These are phyloP conservation scores for Apophysomyces elegans DNA, from an alignment of 371 early-diverging fungal species.

Conservation along the genomic window DNA sequence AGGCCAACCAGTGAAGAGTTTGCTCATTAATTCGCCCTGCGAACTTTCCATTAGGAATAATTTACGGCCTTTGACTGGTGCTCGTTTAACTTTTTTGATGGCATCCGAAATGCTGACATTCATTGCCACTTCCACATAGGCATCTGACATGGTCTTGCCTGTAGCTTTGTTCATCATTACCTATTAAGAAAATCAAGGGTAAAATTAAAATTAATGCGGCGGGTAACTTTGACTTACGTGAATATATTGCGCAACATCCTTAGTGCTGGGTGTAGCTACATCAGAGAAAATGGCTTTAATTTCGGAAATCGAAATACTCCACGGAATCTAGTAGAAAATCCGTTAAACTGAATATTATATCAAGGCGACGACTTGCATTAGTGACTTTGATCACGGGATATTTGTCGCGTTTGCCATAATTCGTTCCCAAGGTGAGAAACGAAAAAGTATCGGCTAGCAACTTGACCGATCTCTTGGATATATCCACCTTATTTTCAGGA, in stretches of 20 bases:
- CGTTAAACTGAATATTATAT: neutral
- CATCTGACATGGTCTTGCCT: slow-evolving; percentile 55
- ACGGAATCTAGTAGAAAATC: slow-evolving; percentile 33
- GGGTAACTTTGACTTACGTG: slow-evolving; percentile 23
- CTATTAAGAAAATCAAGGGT: slow-evolving; percentile 11
- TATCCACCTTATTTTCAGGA: neutral
- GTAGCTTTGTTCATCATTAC: slow-evolving; percentile 45
- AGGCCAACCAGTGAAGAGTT: slow-evolving; percentile 60
- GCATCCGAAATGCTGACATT: slow-evolving; percentile 34
- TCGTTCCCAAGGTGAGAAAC: neutral
- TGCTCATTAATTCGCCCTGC: slow-evolving; percentile 58
- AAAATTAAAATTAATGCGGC: no score
- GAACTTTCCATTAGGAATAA: slow-evolving; percentile 48
- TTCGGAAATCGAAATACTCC: slow-evolving; percentile 34
- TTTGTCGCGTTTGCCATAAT: neutral
- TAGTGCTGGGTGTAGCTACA: slow-evolving; percentile 23
- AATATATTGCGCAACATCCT: slow-evolving; percentile 35
- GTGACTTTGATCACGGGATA: slow-evolving; percentile 25
- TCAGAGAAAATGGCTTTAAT: slow-evolving; percentile 23
- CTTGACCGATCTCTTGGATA: neutral
- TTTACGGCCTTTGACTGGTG: slow-evolving; percentile 55
- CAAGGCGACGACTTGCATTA: slow-evolving; percentile 19
- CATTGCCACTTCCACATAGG: slow-evolving; percentile 51
- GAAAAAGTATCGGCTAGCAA: slow-evolving; percentile 7
- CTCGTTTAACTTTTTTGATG: slow-evolving; percentile 31